Conservation (phyloP, 345 rosid species). For the Heritiera fomes region DNA sequence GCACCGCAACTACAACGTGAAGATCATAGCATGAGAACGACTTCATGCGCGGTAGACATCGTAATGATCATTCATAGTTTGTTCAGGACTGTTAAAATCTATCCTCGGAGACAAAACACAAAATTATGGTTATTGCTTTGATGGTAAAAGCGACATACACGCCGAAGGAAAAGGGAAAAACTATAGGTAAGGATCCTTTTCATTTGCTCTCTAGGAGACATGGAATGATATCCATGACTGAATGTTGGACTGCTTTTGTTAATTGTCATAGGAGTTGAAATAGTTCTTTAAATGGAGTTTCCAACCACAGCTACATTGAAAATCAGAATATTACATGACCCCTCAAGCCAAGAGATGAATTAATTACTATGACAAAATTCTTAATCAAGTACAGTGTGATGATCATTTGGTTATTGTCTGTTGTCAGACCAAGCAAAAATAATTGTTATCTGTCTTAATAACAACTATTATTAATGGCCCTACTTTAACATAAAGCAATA, state of each 20-base stretch:
- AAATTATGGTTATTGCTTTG: neutral
- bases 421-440: slow-evolving; percentile 15
- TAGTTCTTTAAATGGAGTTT: neutral
- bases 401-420: slow-evolving; percentile 12
- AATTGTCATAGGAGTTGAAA: neutral
- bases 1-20: neutral
- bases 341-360: neutral
- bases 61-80: neutral
- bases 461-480: neutral
- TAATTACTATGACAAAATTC: neutral
- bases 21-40: neutral
- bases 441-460: slow-evolving; percentile 2
- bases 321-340: neutral
- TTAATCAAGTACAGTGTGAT: slow-evolving; percentile 4
- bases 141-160: neutral
- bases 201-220: neutral
- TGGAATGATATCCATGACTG: slow-evolving; percentile 11
- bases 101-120: neutral
- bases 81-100: neutral
- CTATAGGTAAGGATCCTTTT: neutral
- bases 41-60: neutral
- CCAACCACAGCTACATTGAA: neutral
- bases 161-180: neutral
- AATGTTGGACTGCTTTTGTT: neutral
- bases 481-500: slow-evolving; percentile 14